Evolutionary conservation across 805 yeast genomes (phyloP).

Genomic region (Brettanomyces anomalus): DNA sequence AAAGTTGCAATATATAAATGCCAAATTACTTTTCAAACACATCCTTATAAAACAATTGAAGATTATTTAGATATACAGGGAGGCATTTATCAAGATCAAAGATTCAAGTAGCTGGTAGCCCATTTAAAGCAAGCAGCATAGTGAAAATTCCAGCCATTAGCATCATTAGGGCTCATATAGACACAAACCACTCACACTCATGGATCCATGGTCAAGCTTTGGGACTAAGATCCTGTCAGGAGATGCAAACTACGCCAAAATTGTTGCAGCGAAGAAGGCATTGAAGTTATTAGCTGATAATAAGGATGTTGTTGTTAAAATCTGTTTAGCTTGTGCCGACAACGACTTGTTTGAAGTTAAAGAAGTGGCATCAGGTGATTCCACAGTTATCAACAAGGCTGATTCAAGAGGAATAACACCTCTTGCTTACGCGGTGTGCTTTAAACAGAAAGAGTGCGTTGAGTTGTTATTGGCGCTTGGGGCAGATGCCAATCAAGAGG

Average conservation of each 20-base stretch:
- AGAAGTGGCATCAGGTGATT: slow-evolving; percentile 16
- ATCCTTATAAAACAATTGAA: no score
- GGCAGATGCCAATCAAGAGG: slow-evolving; percentile 43
- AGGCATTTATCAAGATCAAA: no score
- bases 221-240: slow-evolving; percentile 10
- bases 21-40: no score
- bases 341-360: slow-evolving; percentile 26
- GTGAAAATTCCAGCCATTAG: no score
- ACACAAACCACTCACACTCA: not conserved
- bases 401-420: slow-evolving; percentile 38
- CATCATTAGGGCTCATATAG: no score
- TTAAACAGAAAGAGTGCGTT: slow-evolving; percentile 37
- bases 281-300: slow-evolving; percentile 20
- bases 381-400: slow-evolving; percentile 14
- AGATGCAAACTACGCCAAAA: slow-evolving; percentile 24
- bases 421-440: slow-evolving; percentile 47
- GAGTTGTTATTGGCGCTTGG: slow-evolving; percentile 36
- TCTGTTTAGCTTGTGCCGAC: slow-evolving; percentile 31
- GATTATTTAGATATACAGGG: no score
- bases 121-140: not conserved
- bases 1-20: no score
- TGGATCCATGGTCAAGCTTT: slow-evolving; percentile 27
- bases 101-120: no score
- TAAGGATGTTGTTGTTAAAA: slow-evolving; percentile 21
- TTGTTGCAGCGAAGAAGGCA: slow-evolving; percentile 29